phyloP scores from a whole-genome alignment of 2,329 filamentous ascomycete species.

The Fusarium algeriense region DNA sequence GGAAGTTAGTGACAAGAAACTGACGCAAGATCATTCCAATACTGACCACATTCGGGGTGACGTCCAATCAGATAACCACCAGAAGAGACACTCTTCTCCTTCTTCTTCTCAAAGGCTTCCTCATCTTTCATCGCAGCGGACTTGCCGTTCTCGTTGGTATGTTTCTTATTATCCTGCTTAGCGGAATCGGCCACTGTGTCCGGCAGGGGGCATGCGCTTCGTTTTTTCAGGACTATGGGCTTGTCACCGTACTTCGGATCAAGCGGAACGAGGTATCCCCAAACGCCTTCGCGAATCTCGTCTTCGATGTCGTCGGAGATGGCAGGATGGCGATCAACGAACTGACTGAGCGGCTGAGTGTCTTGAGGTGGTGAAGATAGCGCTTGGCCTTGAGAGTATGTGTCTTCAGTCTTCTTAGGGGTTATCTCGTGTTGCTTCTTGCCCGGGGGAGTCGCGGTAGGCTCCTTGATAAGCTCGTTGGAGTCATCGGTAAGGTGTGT shows the following conservation, averaged over 20 bases:
- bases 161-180: slow-evolving; percentile 55
- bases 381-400: slow-evolving; percentile 58
- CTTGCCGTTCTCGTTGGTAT: slow-evolving; percentile 59
- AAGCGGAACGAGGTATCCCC: slow-evolving; percentile 93
- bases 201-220: slow-evolving; percentile 75
- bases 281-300: slow-evolving; percentile 86
- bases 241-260: slow-evolving; percentile 75
- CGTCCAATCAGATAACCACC: slow-evolving; percentile 92
- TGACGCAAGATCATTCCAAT: background rate
- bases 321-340: slow-evolving; percentile 76
- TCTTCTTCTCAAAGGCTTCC: slow-evolving; percentile 71
- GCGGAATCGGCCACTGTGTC: slow-evolving; percentile 55
- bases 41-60: slow-evolving; percentile 91
- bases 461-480: slow-evolving; percentile 72
- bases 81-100: slow-evolving; percentile 72
- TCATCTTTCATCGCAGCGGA: slow-evolving; percentile 66
- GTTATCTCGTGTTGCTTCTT: slow-evolving; percentile 67
- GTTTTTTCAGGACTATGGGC: slow-evolving; percentile 79
- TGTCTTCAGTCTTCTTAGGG: slow-evolving; percentile 64
- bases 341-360: slow-evolving; percentile 74
- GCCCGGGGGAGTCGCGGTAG: slow-evolving; percentile 77
- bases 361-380: slow-evolving; percentile 74
- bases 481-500: slow-evolving; percentile 73
- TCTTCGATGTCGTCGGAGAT: slow-evolving; percentile 87
- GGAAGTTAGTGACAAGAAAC: slow-evolving; percentile 15